A percentile compares a stretch with the other conserved stretches of the same genome.
phyloP scores from a whole-genome alignment of 2,329 filamentous ascomycete species.

The Fusarium sororula region DNA sequence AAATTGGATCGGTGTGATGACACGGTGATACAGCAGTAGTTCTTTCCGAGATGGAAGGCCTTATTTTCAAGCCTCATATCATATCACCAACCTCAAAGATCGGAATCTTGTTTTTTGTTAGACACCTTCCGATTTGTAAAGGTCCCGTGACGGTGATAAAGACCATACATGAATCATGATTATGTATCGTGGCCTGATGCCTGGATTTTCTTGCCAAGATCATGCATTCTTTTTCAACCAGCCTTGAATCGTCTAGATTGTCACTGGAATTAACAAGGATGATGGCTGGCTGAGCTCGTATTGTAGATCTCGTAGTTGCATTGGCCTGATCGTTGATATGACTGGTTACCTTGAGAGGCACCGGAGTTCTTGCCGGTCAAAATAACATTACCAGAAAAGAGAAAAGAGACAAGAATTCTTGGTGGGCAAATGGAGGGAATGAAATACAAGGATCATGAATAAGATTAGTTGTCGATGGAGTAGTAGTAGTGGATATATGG shows the following conservation, averaged over 20 bases:
- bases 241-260: too few relatives aligned
- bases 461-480: neutral
- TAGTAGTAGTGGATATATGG: neutral
- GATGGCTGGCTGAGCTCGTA: neutral
- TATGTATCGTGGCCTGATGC: neutral
- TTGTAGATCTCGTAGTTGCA: too few relatives aligned
- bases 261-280: neutral
- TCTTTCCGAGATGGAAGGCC: neutral
- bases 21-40: neutral
- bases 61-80: neutral
- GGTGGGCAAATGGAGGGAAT: neutral
- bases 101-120: neutral
- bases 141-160: neutral
- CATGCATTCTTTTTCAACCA: accelerated
- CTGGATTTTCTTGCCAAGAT: neutral
- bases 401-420: neutral
- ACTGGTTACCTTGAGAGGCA: neutral
- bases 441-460: neutral
- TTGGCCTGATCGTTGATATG: accelerated
- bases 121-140: neutral
- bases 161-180: neutral
- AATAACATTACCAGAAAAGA: neutral
- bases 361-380: neutral
- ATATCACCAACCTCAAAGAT: neutral
- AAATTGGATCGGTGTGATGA: neutral